phyloP scores from a whole-genome alignment of 1,284 basidiomycete species.

The Irpex sp. region DNA sequence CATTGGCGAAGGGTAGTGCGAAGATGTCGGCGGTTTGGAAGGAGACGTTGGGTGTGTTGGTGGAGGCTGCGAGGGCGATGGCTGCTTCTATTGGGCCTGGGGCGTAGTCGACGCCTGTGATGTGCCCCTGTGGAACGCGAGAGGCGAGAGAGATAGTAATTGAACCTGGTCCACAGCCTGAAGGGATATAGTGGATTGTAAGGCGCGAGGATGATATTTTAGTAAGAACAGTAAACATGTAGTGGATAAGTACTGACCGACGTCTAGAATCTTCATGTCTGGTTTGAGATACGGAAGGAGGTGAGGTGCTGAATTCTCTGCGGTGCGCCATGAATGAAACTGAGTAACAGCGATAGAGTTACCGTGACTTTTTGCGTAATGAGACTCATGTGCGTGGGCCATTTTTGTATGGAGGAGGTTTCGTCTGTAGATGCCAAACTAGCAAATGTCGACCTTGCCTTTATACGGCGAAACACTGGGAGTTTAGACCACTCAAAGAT shows the following conservation, averaged over 20 bases:
- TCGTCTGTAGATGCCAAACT: neutral
- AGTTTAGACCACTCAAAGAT: neutral
- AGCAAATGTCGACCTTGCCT: neutral
- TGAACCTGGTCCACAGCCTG: slow-evolving; percentile 38
- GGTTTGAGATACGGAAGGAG: slow-evolving; percentile 30
- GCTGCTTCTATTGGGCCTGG: slow-evolving; percentile 29
- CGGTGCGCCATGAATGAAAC: slow-evolving; percentile 26
- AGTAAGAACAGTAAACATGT: no score
- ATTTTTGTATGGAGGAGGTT: neutral
- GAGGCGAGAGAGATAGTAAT: slow-evolving; percentile 34
- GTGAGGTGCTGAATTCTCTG: slow-evolving; percentile 33
- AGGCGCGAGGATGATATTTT: no score
- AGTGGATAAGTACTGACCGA: slow-evolving; percentile 11
- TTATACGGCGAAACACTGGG: neutral
- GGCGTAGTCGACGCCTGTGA: slow-evolving; percentile 36
- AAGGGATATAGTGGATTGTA: neutral
- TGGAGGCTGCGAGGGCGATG: slow-evolving; percentile 23
- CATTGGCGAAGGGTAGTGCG: slow-evolving; percentile 31
- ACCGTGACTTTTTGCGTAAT: neutral
- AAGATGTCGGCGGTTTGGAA: slow-evolving; percentile 32
- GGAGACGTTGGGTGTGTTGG: slow-evolving; percentile 28
- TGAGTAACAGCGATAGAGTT: neutral
- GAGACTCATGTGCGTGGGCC: neutral
- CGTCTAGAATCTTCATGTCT: slow-evolving; percentile 35
- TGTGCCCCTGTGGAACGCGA: slow-evolving; percentile 35